Base-by-base conservation (phyloP, 108 stramenopile genomes). In the Fragilaria crotonensis region DNA sequence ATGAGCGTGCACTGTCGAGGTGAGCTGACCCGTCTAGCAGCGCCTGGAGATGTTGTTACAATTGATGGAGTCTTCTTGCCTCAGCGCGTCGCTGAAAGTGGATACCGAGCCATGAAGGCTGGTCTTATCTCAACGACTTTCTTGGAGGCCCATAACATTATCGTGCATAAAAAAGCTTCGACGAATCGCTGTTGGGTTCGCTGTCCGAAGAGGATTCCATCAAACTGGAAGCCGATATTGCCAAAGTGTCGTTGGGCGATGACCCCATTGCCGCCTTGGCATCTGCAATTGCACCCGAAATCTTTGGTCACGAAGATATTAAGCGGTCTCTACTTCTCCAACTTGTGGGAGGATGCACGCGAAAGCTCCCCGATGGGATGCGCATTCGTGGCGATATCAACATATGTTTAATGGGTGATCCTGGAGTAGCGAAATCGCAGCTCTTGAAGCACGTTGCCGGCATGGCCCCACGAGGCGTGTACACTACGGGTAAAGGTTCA, bases 361-460 rank as follows among this genome's bases (percentile, higher is more conserved):
- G 90, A 0, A 85, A 78, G 41, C 63, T 98, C 45, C 75, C 82
- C 0, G 98, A 99, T 75, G 97, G 97, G 20, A 95, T 98, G 94
- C 64, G 81, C 5, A 98, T 98, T 57, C 90, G 98, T 19, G 96
- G 97, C 11, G 97, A 96, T 66, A 93, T 96, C 57, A 96, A 98
- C 70, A 86, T 97, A 65, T 96, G 94, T 75, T 84, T 98, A 45
- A 93, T 98, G 92, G 98, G 98, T 7, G 99, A 99, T 79, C 99
- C 99, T 0, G 99, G 99, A 64, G 96, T 98, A 32, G 99, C 99
- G 60, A 99, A 99, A 65, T 94, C 92, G 9, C 99, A 99, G 74
- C 75, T 99, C 46, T 76, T 99, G 52, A 97, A 98, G 69, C 96
- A 98, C 66, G 94, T 98, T 33, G 78, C 96, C 1, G 76, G 74